These are phyloP conservation scores for Picochlorum sp. DNA, from an alignment of 139 green algal genomes.

Conservation along the genomic window DNA sequence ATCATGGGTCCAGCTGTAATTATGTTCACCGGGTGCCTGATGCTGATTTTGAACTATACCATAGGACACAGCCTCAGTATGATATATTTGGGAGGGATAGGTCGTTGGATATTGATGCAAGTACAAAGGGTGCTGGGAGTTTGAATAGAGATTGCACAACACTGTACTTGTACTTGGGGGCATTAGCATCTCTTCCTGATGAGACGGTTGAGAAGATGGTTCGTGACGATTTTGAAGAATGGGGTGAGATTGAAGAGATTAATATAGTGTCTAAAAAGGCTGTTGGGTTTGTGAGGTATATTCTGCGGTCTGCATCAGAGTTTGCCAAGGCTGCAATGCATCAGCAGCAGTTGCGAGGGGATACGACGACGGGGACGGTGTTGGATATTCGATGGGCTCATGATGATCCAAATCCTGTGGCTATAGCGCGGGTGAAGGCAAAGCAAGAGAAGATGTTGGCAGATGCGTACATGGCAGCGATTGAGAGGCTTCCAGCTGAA, in stretches of 20 bases:
- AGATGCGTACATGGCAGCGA: constrained; percentile 19
- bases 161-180: constrained; percentile 54
- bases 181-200: constrained; percentile 37
- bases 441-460: constrained; percentile 33
- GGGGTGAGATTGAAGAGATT: constrained; percentile 45
- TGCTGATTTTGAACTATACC: constrained; percentile 38
- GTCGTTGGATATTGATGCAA: constrained; percentile 4
- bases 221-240: constrained; percentile 41
- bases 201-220: constrained; percentile 31
- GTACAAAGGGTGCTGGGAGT: constrained; percentile 36
- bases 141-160: constrained; percentile 53
- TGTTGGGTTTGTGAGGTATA: constrained; percentile 59
- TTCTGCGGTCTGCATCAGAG: constrained; percentile 56
- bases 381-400: constrained; percentile 61
- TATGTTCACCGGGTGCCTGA: constrained; percentile 61
- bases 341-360: constrained; percentile 44
- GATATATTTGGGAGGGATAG: constrained; percentile 68
- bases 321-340: constrained; percentile 78
- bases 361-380: constrained; percentile 36
- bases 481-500: constrained; percentile 12
- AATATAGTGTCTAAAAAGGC: constrained; percentile 56
- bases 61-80: constrained; percentile 28
- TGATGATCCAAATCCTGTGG: constrained; percentile 66
- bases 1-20: constrained; percentile 47
- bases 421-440: constrained; percentile 37